phyloP scores from a whole-genome alignment of 164 flowering plant species.

The Annona cherimola region DNA sequence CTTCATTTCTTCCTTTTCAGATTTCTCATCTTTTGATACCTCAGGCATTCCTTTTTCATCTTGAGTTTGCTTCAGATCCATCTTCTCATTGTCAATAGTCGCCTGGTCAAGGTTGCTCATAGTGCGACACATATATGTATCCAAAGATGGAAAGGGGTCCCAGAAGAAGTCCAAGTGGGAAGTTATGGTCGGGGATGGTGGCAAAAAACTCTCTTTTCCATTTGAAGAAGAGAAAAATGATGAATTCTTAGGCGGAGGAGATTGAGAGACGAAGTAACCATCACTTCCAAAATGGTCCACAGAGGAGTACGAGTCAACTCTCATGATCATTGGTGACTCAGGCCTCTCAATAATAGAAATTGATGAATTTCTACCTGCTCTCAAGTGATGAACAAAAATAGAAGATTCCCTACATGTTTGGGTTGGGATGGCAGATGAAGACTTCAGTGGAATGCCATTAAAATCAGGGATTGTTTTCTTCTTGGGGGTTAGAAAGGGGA shows the following conservation, averaged over 20 bases:
- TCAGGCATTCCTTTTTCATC: conserved; percentile 97
- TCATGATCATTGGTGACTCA: conserved; percentile 63
- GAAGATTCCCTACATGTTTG: conserved; percentile 36
- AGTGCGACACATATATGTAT: conserved; percentile 61
- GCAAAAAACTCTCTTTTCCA: conserved; percentile 47
- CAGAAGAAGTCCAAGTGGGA: conserved; percentile 96
- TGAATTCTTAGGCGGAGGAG: conserved; percentile 42
- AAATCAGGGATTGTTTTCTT: conserved; percentile 56
- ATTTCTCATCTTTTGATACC: conserved; percentile 78
- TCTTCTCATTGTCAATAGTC: conserved; percentile 54
- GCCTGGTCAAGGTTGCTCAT: conserved; percentile 43
- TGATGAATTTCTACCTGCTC: conserved; percentile 65
- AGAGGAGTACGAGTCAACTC: conserved; percentile 60
- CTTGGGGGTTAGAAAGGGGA: conserved; percentile 47
- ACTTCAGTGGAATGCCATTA: conserved; percentile 46
- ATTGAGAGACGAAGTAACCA: conserved; percentile 62
- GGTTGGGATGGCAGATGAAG: conserved; percentile 35
- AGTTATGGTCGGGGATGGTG: conserved; percentile 59
- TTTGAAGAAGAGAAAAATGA: conserved; percentile 40
- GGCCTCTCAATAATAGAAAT: conserved; percentile 76
- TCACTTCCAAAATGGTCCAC: conserved; percentile 56
- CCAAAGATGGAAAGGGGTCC: conserved; percentile 92
- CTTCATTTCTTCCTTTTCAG: too few relatives aligned
- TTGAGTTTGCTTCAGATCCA: conserved; percentile 59
- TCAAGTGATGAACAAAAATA: conserved; percentile 45